phyloP scores from a whole-genome alignment of 2,329 filamentous ascomycete genomes.

The Aureobasidium sp. region DNA sequence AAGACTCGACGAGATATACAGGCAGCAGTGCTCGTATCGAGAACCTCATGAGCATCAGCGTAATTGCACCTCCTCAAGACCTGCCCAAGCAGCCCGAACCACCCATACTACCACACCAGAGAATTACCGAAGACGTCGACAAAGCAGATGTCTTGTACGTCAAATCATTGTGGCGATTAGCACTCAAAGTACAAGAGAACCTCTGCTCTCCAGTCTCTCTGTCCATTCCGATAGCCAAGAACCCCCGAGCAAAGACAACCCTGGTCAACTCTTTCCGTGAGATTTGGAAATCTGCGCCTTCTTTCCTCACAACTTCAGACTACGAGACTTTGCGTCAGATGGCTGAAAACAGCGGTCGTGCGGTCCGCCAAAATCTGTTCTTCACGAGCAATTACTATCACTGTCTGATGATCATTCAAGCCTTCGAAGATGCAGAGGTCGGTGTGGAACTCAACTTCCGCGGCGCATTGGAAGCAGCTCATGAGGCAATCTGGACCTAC shows the following conservation, averaged over 20 bases:
- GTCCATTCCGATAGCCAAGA: conserved; percentile 63
- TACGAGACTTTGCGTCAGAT: conserved; percentile 52
- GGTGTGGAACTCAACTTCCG: conserved; percentile 51
- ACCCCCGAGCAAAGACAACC: conserved; percentile 60
- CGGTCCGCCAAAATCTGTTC: conserved; percentile 68
- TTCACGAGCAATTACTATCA: conserved; percentile 78
- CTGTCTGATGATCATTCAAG: conserved; percentile 72
- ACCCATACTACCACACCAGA: conserved; percentile 29
- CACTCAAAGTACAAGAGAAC: conserved; percentile 69
- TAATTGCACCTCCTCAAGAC: conserved; percentile 35
- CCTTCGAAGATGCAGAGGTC: conserved; percentile 56
- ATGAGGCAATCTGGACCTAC: conserved; percentile 67
- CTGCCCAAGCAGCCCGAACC: conserved; percentile 29
- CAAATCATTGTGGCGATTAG: conserved; percentile 69
- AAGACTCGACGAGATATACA: conserved; percentile 43
- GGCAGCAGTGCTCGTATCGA: conserved; percentile 36
- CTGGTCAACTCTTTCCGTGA: conserved; percentile 63
- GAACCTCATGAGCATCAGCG: conserved; percentile 46
- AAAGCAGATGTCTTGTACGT: conserved; percentile 49
- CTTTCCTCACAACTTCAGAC: conserved; percentile 63
- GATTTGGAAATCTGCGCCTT: conserved; percentile 66
- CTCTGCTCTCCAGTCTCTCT: conserved; percentile 70
- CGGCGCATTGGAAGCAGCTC: conserved; percentile 66
- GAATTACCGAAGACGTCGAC: conserved; percentile 26
- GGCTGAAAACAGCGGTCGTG: conserved; percentile 54